Evolutionary conservation across 2,329 filamentous ascomycete species (phyloP), one percentile per base, ranked within the genome.

Genomic region (Fusarium goolgardi): DNA sequence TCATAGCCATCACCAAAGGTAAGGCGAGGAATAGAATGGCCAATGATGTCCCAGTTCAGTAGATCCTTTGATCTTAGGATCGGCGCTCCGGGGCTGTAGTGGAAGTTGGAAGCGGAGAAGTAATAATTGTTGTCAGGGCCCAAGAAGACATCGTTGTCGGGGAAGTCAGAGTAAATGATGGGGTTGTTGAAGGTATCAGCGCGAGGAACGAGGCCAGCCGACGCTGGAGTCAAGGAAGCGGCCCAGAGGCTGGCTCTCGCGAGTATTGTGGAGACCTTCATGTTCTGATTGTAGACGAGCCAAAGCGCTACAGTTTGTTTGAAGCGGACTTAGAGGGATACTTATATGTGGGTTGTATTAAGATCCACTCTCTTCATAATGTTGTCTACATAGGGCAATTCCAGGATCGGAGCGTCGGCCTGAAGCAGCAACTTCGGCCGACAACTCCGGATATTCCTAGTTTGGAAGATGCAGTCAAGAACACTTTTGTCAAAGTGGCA

Each of bases 21-120:
- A 3, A 85, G 75, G 3, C 70, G 70, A 1, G 83, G 82, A 6
- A 85, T 78, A 0, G 80, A 81, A 69, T 85, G 83, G 6, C 80
- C 78, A 23, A 83, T 73, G 5, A 76, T 70, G 20, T 84, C 79
- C 83, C 83, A 85, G 63, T 84, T 85, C 34, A 84, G 80, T 0
- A 89, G 80, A 70, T 88, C 85, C 51, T 82, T 82, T 0, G 86
- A 88, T 25, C 80, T 79, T 1, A 89, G 77, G 4, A 89, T 78
- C 0, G 86, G 85, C 0, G 86, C 86, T 12, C 85, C 86, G 1
- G 86, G 82, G 13, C 82, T 85, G 70, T 84, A 88, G 52, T 85
- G 83, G 70, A 88, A 85, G 9, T 81, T 86, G 2, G 85, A 88
- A 1, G 85, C 83, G 0, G 83, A 84, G 68, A 84, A 85, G 74